Conservation (phyloP, 2,329 filamentous ascomycete species). For the Diaporthe ilicicola region DNA sequence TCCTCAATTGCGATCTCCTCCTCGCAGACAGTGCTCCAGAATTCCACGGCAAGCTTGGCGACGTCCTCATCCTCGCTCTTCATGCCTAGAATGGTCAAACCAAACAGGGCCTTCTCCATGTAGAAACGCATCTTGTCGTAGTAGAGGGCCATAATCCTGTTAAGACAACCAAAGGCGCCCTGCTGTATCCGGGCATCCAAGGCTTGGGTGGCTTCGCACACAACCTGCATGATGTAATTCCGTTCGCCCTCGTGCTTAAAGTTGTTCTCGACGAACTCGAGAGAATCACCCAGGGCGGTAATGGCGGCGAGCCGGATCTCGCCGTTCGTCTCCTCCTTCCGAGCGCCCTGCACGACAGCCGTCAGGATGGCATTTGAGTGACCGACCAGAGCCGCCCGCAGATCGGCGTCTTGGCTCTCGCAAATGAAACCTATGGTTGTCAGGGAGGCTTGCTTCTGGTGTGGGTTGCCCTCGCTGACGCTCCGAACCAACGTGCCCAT, state of each 20-base stretch:
- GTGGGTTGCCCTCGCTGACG: slow-evolving; percentile 84
- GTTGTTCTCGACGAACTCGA: slow-evolving; percentile 97
- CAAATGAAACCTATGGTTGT: slow-evolving; percentile 99
- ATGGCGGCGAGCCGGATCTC: slow-evolving; percentile 95
- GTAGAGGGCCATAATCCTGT: slow-evolving; percentile 98
- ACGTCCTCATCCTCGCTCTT: slow-evolving; percentile 98
- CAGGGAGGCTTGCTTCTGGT: slow-evolving; percentile 93
- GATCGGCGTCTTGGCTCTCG: slow-evolving; percentile 89
- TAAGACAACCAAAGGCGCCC: slow-evolving; percentile 94
- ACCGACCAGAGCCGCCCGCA: slow-evolving; percentile 79
- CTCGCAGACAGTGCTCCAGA: slow-evolving; percentile 99
- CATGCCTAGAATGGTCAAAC: slow-evolving; percentile 97
- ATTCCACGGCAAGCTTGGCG: slow-evolving; percentile 96
- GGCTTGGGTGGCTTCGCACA: slow-evolving; percentile 98
- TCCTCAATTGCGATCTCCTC: slow-evolving; percentile 98
- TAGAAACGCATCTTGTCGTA: slow-evolving; percentile 99
- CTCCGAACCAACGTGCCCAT: slow-evolving; percentile 91
- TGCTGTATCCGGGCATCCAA: slow-evolving; percentile 91
- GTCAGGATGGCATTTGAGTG: slow-evolving; percentile 99
- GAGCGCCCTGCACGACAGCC: slow-evolving; percentile 94
- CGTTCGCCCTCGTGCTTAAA: slow-evolving; percentile 99
- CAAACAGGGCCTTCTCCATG: slow-evolving; percentile 99
- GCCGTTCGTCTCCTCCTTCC: slow-evolving; percentile 91
- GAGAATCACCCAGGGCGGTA: slow-evolving; percentile 91
- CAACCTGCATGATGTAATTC: slow-evolving; percentile 99